Percentiles rank a stretch among this genome's conserved stretches.
These are phyloP conservation scores for Coniochaeta sp. DNA, from an alignment of 2,329 filamentous ascomycete genomes.

Conservation along the genomic window DNA sequence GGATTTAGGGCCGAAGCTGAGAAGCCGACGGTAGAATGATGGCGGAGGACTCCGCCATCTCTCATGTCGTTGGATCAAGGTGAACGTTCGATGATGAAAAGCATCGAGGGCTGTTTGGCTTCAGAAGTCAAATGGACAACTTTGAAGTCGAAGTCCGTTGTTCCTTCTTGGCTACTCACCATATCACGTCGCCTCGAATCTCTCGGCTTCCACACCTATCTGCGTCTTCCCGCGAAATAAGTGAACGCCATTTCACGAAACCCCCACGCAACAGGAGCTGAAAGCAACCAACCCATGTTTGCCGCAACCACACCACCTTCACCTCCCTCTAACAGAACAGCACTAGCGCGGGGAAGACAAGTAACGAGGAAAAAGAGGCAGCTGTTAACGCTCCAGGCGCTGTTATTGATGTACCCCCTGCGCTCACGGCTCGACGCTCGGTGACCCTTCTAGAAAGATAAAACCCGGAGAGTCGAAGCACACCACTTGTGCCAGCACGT, in stretches of 20 bases:
- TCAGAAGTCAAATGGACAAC: no score
- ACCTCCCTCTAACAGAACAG: background rate
- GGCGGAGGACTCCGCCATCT: background rate
- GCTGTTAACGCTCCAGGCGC: background rate
- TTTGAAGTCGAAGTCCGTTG: no score
- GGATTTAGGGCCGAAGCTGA: background rate
- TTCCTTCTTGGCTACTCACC: no score
- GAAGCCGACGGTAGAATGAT: background rate
- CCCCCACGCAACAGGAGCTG: background rate
- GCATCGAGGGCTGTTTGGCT: no score
- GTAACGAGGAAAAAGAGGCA: background rate
- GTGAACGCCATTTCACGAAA: background rate
- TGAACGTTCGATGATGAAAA: no score
- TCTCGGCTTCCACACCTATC: background rate
- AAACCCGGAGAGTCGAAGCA: background rate
- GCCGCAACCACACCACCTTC: background rate
- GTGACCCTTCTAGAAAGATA: slow-evolving; percentile 1
- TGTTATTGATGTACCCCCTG: background rate
- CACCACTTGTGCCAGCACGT: background rate
- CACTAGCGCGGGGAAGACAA: background rate
- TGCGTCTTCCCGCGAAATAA: background rate
- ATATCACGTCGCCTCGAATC: background rate
- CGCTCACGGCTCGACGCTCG: background rate
- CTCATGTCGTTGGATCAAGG: background rate
- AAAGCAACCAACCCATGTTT: background rate